Conservation (phyloP, 257 asterid genomes). For the Forsythia viridissima region DNA sequence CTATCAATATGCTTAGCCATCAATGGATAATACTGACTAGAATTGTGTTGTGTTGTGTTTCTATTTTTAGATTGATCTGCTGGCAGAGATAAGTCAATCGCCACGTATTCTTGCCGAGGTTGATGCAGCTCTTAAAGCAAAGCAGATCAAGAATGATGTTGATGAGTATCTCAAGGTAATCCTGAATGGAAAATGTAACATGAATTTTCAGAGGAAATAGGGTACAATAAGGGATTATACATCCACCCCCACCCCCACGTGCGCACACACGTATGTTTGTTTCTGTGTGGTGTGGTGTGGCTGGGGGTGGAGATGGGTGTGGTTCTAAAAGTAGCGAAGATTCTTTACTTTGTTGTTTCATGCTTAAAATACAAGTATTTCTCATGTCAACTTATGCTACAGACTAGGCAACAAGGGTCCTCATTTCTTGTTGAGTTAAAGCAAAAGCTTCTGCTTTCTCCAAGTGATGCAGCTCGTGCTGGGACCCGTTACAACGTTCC, state of each 20-base stretch:
- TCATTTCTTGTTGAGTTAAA: constrained; percentile 78
- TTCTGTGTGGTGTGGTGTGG: neutral
- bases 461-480: constrained; percentile 72
- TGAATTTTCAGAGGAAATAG: neutral
- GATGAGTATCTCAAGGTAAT: constrained; percentile 93
- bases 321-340: neutral
- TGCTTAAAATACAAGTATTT: constrained; percentile 3
- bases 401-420: constrained; percentile 88
- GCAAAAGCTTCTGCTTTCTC: constrained; percentile 82
- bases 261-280: too few relatives aligned
- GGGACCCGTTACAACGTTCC: constrained; percentile 96
- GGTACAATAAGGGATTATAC: neutral
- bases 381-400: constrained; percentile 28
- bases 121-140: constrained; percentile 86
- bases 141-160: constrained; percentile 80
- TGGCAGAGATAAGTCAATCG: constrained; percentile 74
- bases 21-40: neutral
- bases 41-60: constrained; percentile 10
- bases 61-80: constrained; percentile 70
- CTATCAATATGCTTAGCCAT: constrained; percentile 7
- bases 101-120: constrained; percentile 96
- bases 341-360: constrained; percentile 7
- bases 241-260: neutral
- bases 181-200: neutral
- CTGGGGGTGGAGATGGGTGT: neutral